phyloP scores from a whole-genome alignment of 2,329 filamentous ascomycete genomes.

The Byssothecium circinans region DNA sequence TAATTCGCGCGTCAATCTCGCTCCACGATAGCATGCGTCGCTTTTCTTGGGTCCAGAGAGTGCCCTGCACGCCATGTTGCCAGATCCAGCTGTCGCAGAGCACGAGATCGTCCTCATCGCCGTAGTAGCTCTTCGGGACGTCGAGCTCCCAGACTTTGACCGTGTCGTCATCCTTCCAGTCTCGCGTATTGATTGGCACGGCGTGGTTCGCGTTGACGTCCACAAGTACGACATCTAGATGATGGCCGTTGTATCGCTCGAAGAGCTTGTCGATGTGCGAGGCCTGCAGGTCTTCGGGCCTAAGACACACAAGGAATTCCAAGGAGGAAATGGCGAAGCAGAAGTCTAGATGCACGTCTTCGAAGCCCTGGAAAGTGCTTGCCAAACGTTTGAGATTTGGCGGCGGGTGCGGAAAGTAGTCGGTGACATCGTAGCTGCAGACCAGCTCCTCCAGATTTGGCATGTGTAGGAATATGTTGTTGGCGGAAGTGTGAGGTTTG shows the following conservation, averaged over 20 bases:
- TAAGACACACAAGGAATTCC: constrained; percentile 21
- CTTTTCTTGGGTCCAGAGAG: constrained; percentile 22
- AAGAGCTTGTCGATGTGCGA: constrained; percentile 23
- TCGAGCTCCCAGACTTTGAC: constrained; percentile 32
- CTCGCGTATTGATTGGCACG: constrained; percentile 20
- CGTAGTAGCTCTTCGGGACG: constrained; percentile 32
- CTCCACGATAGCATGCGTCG: constrained; percentile 19
- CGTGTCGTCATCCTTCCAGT: constrained; percentile 23
- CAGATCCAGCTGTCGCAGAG: constrained; percentile 32
- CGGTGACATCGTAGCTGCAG: constrained; percentile 22
- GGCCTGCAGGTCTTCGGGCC: constrained; percentile 14
- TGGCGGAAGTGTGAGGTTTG: constrained; percentile 11
- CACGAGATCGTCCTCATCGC: constrained; percentile 27
- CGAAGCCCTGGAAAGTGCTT: constrained; percentile 20
- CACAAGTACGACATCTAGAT: constrained; percentile 28
- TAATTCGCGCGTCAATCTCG: not conserved
- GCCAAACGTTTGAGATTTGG: constrained; percentile 32
- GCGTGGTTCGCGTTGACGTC: constrained; percentile 29
- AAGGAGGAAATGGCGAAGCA: constrained; percentile 21
- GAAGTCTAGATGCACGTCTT: constrained; percentile 16
- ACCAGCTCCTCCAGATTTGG: constrained; percentile 29
- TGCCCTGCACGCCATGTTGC: constrained; percentile 24
- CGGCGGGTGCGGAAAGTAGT: constrained; percentile 26
- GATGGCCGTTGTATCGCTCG: constrained; percentile 18
- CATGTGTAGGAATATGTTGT: constrained; percentile 30